Percentiles rank a stretch among this genome's conserved stretches.
phyloP scores from a whole-genome alignment of 352 stramenopile genomes.

The Pythium sp. region DNA sequence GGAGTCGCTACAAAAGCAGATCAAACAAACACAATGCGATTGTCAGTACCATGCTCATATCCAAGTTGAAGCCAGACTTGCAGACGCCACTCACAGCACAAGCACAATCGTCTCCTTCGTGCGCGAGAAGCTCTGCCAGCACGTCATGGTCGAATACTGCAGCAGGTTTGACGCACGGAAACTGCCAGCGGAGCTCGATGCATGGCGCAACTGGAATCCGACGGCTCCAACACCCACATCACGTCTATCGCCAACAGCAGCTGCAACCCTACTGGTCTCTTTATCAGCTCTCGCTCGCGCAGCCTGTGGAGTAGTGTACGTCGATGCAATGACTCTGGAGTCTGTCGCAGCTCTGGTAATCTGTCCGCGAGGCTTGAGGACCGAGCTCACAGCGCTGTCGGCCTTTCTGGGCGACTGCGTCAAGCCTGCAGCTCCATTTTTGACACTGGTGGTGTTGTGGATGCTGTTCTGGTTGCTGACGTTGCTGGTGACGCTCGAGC shows the following conservation, averaged over 20 bases:
- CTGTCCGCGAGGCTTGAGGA: background rate
- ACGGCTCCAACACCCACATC: slow-evolving; percentile 8
- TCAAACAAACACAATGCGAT: background rate
- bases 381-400: background rate
- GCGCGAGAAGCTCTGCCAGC: slow-evolving; percentile 63
- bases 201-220: slow-evolving; percentile 41
- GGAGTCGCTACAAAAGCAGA: slow-evolving; percentile 26
- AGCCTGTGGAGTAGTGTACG: background rate
- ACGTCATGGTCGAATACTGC: slow-evolving; percentile 50
- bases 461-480: background rate
- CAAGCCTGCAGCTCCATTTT: background rate
- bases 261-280: background rate
- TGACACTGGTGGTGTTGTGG: background rate
- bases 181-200: slow-evolving; percentile 28
- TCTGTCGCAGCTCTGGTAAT: background rate
- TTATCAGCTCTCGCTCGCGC: too few relatives aligned
- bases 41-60: background rate
- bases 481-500: slow-evolving; percentile 12
- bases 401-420: background rate
- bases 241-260: background rate
- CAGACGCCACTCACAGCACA: slow-evolving; percentile 24
- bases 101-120: slow-evolving; percentile 50
- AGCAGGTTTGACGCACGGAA: slow-evolving; percentile 37
- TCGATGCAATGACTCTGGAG: background rate
- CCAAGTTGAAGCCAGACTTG: too few relatives aligned